phyloP scores from a whole-genome alignment of 306 rosid species.

The Carpinus viminea region DNA sequence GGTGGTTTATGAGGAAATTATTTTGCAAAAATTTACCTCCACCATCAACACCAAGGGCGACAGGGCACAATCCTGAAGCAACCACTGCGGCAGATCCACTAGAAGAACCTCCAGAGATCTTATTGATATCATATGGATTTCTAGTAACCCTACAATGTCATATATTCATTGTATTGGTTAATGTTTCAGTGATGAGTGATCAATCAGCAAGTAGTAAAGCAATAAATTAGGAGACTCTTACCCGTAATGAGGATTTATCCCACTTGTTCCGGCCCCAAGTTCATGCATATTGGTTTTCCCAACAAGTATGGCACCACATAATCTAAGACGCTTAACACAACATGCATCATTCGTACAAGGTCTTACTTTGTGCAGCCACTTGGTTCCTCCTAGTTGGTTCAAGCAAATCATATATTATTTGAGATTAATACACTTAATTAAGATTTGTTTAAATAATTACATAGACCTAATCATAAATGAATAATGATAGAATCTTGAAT shows the following conservation, averaged over 20 bases:
- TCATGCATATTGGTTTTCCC: constrained; percentile 99
- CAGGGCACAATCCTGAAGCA: constrained; percentile 91
- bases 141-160: constrained; percentile 58
- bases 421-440: constrained; percentile 18
- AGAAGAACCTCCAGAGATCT: constrained; percentile 89
- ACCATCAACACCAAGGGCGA: constrained; percentile 93
- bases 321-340: constrained; percentile 72
- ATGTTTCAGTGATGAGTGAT: background rate
- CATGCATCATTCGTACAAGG: constrained; percentile 72
- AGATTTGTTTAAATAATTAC: background rate
- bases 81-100: constrained; percentile 96
- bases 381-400: constrained; percentile 70
- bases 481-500: constrained; percentile 13
- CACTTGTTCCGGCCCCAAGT: constrained; percentile 96
- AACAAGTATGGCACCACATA: constrained; percentile 78
- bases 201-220: background rate
- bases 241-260: constrained; percentile 95
- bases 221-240: constrained; percentile 23
- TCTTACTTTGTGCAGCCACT: constrained; percentile 84
- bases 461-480: background rate
- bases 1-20: background rate
- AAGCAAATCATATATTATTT: background rate
- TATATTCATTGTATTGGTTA: background rate
- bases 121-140: constrained; percentile 66
- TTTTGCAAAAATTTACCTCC: constrained; percentile 62